A percentile compares a stretch with the other conserved stretches of the same genome.
Evolutionary conservation across 371 early-diverging fungal species (phyloP).

Genomic region (Mucor racemosus): DNA sequence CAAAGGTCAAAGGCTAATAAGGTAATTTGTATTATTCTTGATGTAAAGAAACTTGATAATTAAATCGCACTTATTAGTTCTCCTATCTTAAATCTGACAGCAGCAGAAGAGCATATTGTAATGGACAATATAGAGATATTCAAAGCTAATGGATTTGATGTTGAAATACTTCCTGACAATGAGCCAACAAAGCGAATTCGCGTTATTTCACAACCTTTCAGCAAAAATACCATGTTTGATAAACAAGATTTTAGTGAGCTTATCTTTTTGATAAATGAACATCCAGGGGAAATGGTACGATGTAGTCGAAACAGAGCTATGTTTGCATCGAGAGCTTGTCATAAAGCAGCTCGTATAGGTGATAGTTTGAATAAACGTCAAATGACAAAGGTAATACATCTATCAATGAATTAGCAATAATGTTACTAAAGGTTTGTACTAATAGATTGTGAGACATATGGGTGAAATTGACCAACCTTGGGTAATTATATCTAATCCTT

Average conservation of each 20-base stretch:
- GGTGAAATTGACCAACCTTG: constrained; percentile 89
- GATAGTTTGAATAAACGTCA: constrained; percentile 65
- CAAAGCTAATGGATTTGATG: constrained; percentile 80
- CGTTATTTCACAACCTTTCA: constrained; percentile 70
- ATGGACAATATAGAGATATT: constrained; percentile 77
- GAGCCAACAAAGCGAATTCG: constrained; percentile 67
- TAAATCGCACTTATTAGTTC: constrained; percentile 25
- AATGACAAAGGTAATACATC: constrained; percentile 64
- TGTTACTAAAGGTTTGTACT: neutral
- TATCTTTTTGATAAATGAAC: constrained; percentile 50
- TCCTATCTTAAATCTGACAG: constrained; percentile 67
- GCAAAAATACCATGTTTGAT: constrained; percentile 67
- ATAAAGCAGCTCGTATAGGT: constrained; percentile 83
- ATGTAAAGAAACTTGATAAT: too few species aligned
- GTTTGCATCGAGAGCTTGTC: constrained; percentile 83
- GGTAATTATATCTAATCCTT: constrained; percentile 41
- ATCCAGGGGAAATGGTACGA: constrained; percentile 59
- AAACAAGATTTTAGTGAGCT: constrained; percentile 75
- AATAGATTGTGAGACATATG: constrained; percentile 74
- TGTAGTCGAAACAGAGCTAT: constrained; percentile 67
- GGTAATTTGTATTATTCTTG: constrained; percentile 4
- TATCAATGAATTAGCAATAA: neutral
- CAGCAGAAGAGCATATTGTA: constrained; percentile 80
- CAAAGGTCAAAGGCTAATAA: constrained; percentile 64
- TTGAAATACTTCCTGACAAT: constrained; percentile 61